A percentile compares a stretch with the other conserved stretches of the same genome.
Evolutionary conservation across 352 stramenopile genomes (phyloP).

Genomic region (Thalassiosira gravida): DNA sequence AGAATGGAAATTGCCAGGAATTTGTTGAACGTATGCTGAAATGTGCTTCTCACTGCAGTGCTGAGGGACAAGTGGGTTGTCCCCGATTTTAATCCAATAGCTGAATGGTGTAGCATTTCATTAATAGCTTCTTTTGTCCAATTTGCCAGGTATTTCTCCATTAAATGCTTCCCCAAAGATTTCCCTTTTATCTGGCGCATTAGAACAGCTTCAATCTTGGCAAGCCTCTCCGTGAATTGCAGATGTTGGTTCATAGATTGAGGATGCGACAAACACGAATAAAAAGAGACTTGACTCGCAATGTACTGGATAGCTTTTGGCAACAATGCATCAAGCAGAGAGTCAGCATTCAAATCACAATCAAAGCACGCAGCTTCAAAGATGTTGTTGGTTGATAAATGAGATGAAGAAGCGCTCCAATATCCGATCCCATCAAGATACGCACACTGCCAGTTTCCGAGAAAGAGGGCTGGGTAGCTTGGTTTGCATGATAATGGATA

Average conservation of each 20-base stretch:
- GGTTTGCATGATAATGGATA: conserved; percentile 42
- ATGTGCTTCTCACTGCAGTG: conserved; percentile 22
- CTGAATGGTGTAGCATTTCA: conserved; percentile 31
- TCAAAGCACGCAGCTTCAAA: conserved; percentile 44
- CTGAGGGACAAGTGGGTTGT: conserved; percentile 47
- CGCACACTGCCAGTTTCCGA: conserved; percentile 51
- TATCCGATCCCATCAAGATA: conserved; percentile 63
- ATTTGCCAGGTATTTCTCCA: conserved; percentile 30
- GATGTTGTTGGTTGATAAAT: conserved; percentile 39
- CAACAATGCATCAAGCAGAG: conserved; percentile 31
- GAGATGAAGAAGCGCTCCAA: conserved; percentile 8
- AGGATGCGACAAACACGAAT: conserved; percentile 27
- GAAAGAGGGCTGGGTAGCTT: conserved; percentile 61
- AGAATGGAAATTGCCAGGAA: conserved; percentile 44
- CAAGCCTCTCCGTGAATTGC: conserved; percentile 33
- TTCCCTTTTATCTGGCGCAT: conserved; percentile 9
- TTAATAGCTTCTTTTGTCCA: conserved; percentile 36
- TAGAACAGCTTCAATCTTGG: conserved; percentile 29
- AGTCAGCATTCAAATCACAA: conserved; percentile 11
- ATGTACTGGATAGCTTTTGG: conserved; percentile 52
- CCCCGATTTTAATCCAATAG: conserved; percentile 25
- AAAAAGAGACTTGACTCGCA: conserved; percentile 46
- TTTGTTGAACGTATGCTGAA: conserved; percentile 57
- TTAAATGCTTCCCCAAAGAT: conserved; percentile 30
- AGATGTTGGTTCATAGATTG: conserved; percentile 43